Percentiles rank a stretch among this genome's conserved stretches.
phyloP scores from a whole-genome alignment of 805 yeast genomes.

The Debaryomyces hansenii region DNA sequence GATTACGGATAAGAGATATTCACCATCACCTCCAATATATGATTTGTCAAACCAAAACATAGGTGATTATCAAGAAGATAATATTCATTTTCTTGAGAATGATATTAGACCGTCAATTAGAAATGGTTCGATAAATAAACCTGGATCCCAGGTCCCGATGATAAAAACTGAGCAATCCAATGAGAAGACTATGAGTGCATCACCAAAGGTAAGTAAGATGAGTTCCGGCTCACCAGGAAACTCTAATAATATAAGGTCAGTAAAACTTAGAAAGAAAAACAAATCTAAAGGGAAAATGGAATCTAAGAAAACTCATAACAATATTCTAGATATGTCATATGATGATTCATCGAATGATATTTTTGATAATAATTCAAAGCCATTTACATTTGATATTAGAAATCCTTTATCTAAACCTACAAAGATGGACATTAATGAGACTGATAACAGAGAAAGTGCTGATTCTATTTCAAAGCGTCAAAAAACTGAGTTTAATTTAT shows the following conservation, averaged over 20 bases:
- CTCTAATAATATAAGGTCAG: background rate
- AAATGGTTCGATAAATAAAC: background rate
- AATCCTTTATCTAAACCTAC: background rate
- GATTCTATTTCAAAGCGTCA: too few relatives aligned
- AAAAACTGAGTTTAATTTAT: background rate
- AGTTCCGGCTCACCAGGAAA: background rate
- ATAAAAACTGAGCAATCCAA: background rate
- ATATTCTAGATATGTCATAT: slow-evolving; percentile 7
- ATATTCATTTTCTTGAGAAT: slow-evolving; percentile 26
- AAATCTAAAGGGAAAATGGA: background rate
- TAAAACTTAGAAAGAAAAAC: background rate
- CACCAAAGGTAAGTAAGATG: background rate
- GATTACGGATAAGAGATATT: slow-evolving; percentile 6
- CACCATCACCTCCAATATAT: slow-evolving; percentile 17
- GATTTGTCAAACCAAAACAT: slow-evolving; percentile 30
- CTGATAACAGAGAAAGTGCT: background rate
- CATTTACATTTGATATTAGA: background rate
- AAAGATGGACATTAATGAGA: background rate
- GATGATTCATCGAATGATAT: slow-evolving; percentile 4
- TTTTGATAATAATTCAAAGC: background rate
- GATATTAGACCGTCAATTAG: slow-evolving; percentile 2
- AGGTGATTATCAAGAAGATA: slow-evolving; percentile 37
- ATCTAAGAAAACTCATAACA: background rate
- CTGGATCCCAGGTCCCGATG: background rate
- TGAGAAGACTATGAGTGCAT: background rate